Base-by-base conservation (phyloP, 225 moss, liverwort and hornwort genomes). In the Anthoceros angustus region DNA sequence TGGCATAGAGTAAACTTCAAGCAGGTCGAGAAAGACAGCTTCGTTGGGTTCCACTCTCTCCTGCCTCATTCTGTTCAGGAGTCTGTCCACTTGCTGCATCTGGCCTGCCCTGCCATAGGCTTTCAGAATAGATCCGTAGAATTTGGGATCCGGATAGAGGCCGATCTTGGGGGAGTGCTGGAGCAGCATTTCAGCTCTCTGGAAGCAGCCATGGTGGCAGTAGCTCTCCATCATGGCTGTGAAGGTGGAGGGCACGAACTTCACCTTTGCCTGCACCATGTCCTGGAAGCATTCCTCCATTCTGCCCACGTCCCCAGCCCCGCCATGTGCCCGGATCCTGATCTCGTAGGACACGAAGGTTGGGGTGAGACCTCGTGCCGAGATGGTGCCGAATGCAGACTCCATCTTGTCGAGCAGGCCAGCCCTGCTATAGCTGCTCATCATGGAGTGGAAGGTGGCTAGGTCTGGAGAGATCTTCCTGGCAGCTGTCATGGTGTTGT, bases 181-280 rank as follows among this genome's bases (percentile, higher is more conserved):
- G 55, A 55, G 55, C 55, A 55, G 55, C 55, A 18, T 55, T n/a
- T 55, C 55, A 18, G 55, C 55, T 55, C 55, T 18, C 5, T 55
- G n/a, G 23, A 18, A 55, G 55, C 55, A 55, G 14, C 55, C 55
- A 18, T 23, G 8, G 10, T 55, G 15, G n/a, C 55, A 55, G n/a
- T 18, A 55, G 6, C n/a, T n/a, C 23, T 55, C n/a, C 55, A 55
- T 18, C 15, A 55, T 15, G 55, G 23, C 55, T 55, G 55, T n/a
- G 55, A 55, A 55, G n/a, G 55, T 55, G 55, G 55, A 55, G 7
- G 55, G 55, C 55, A 55, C 1, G n/a, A 55, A 11, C 55, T 55
- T 55, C 55, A 55, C 55, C 18, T 23, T 23, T n/a, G 55, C 55
- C 18, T 55, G n/a, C 5, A 23, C 55, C 14, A 55, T 55, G n/a